Conservation (phyloP, 768 basidiomycete genomes). For the Rhodotorula sphaerocarpa region DNA sequence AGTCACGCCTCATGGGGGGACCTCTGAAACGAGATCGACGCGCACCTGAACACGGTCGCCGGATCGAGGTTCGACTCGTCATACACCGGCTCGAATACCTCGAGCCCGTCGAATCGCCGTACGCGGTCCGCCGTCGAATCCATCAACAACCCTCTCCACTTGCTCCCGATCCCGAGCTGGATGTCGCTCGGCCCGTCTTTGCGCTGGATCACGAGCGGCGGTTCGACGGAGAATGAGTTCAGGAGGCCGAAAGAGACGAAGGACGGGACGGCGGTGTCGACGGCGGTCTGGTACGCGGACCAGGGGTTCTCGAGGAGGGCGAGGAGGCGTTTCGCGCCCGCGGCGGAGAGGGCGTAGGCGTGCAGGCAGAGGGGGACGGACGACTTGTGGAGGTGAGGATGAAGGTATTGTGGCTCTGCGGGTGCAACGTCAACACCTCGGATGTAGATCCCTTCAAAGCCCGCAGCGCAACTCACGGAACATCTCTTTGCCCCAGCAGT, state of each 20-base stretch:
- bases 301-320: conserved; percentile 36
- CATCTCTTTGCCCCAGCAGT: conserved; percentile 40
- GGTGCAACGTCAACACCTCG: not conserved
- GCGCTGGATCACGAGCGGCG: conserved; percentile 40
- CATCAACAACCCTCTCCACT: conserved; percentile 31
- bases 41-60: conserved; percentile 27
- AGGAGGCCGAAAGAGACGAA: conserved; percentile 30
- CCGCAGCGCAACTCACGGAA: conserved; percentile 16
- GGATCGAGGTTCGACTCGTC: conserved; percentile 24
- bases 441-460: too few species aligned
- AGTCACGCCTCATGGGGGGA: too few species aligned
- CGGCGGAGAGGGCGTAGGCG: conserved; percentile 35
- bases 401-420: conserved; percentile 37
- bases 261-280: conserved; percentile 38
- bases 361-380: conserved; percentile 38
- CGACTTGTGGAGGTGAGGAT: conserved; percentile 37
- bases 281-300: conserved; percentile 38
- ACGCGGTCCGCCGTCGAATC: conserved; percentile 33
- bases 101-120: conserved; percentile 4
- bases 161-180: conserved; percentile 29
- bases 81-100: conserved; percentile 16
- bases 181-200: conserved; percentile 39
- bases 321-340: conserved; percentile 28
- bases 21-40: not conserved
- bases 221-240: conserved; percentile 37